phyloP scores from a whole-genome alignment of 805 yeast species.

The Lachancea fermentati region DNA sequence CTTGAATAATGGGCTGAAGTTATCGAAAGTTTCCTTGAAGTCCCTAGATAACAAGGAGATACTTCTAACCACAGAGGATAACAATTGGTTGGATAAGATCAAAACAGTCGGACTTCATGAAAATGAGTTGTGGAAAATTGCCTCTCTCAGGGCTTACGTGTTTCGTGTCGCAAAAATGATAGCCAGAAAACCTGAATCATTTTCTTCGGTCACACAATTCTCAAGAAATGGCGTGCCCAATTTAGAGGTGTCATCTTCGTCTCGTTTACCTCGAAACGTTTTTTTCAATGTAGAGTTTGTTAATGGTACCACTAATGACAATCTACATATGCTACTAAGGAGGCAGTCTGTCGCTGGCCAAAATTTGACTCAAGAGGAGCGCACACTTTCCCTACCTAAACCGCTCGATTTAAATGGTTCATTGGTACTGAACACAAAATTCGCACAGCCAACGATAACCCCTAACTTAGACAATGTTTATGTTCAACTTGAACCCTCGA shows the following conservation, averaged over 20 bases:
- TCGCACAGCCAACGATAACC: constrained; percentile 35
- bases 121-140: constrained; percentile 77
- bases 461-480: constrained; percentile 38
- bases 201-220: constrained; percentile 18
- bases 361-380: not conserved
- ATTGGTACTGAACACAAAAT: constrained; percentile 33
- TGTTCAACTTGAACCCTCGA: constrained; percentile 38
- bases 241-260: constrained; percentile 5
- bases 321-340: constrained; percentile 8
- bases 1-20: constrained; percentile 12
- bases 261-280: constrained; percentile 44
- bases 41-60: constrained; percentile 40
- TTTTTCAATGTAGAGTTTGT: constrained; percentile 40
- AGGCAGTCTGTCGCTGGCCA: not conserved
- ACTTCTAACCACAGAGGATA: constrained; percentile 60
- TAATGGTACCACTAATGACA: constrained; percentile 6
- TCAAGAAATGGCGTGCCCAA: constrained; percentile 24
- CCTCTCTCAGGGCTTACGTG: constrained; percentile 63
- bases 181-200: constrained; percentile 28
- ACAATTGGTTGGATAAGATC: constrained; percentile 66
- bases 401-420: constrained; percentile 30
- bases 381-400: constrained; percentile 7
- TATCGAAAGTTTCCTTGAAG: constrained; percentile 25
- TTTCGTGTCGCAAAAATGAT: constrained; percentile 46
- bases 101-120: constrained; percentile 68